Evolutionary conservation across 331 rosid species (phyloP), one percentile per base, ranked within the genome.

Genomic region (Ulmus americana): DNA sequence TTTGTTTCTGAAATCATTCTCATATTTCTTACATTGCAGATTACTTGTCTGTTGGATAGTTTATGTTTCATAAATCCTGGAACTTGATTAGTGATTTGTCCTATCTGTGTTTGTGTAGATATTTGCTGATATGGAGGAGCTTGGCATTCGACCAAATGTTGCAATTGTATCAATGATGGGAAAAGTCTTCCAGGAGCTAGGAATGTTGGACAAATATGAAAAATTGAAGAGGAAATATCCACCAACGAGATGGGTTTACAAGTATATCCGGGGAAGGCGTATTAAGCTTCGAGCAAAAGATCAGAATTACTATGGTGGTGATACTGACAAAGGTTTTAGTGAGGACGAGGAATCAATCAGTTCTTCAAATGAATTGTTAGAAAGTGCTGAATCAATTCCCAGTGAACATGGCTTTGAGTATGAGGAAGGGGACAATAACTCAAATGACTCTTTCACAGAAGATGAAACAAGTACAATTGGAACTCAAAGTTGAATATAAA

Each of bases 51-150:
- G 10, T 58, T 68, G 59, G 44, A 67, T 13, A n/a, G 51, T 60
- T 51, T 64, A 39, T 42, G 5, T 22, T 50, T 11, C 8, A 8
- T 42, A 63, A 45, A 28, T 38, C 35, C 4, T 3, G 9, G 22
- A 51, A 44, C 63, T 63, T 69, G 67, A 70, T 69, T 59, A 64
- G 6, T 38, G 53, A 55, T 28, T 28, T 28, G 63, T 67, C 16
- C 42, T 73, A 59, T 76, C 53, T 59, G 22, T 20, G 22, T 20
- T 40, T 39, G 14, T 65, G 45, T 76, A 92, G 98, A 63, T 87
- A 79, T 92, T 92, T 83, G 98, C 91, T 15, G 97, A 92, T 85
- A 86, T 92, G 95, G 98, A 92, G 74, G 97, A 92, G 81, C 98
- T 92, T 48, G 81, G 84, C 51, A 58, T 89, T 60, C 84, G 72